Conservation (phyloP, 192 early-diverging fungal genomes). For the Entophlyctis luteolus region DNA sequence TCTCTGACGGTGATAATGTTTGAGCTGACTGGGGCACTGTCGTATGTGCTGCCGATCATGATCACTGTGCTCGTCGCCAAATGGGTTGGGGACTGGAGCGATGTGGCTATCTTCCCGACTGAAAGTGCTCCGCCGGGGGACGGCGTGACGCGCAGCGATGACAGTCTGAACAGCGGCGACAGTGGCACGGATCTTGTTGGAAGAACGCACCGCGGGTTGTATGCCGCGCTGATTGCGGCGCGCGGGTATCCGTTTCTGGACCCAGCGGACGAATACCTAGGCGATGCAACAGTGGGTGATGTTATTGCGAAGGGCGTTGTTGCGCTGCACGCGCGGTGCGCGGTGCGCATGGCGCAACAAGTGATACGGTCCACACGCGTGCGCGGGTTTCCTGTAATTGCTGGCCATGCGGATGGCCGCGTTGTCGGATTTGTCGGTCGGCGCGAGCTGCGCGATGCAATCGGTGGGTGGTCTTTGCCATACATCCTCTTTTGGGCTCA, state of each 20-base stretch:
- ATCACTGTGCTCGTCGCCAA: slow-evolving; percentile 54
- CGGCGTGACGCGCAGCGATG: no score
- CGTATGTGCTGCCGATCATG: slow-evolving; percentile 70
- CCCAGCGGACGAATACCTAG: slow-evolving; percentile 36
- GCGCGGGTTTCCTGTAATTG: slow-evolving; percentile 50
- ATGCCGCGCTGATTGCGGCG: slow-evolving; percentile 52
- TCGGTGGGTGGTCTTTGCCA: no score
- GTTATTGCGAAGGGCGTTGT: slow-evolving; percentile 40
- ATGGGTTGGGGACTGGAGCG: slow-evolving; percentile 71
- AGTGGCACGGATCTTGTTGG: no score
- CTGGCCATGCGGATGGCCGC: slow-evolving; percentile 4
- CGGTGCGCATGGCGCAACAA: slow-evolving; percentile 37
- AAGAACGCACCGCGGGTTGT: no score
- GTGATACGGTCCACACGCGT: slow-evolving; percentile 51
- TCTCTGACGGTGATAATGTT: slow-evolving; percentile 93
- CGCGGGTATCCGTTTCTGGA: slow-evolving; percentile 57
- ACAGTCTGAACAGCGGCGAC: no score
- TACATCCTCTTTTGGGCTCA: no score
- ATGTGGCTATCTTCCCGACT: no score
- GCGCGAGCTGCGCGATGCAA: slow-evolving; percentile 71
- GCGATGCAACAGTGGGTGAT: slow-evolving; percentile 15
- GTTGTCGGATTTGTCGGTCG: slow-evolving; percentile 80
- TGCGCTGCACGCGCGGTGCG: slow-evolving; percentile 32
- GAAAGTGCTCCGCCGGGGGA: no score
- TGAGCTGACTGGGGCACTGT: slow-evolving; percentile 91